phyloP scores from a whole-genome alignment of 139 green algal genomes.

The Ulvella scutata region DNA sequence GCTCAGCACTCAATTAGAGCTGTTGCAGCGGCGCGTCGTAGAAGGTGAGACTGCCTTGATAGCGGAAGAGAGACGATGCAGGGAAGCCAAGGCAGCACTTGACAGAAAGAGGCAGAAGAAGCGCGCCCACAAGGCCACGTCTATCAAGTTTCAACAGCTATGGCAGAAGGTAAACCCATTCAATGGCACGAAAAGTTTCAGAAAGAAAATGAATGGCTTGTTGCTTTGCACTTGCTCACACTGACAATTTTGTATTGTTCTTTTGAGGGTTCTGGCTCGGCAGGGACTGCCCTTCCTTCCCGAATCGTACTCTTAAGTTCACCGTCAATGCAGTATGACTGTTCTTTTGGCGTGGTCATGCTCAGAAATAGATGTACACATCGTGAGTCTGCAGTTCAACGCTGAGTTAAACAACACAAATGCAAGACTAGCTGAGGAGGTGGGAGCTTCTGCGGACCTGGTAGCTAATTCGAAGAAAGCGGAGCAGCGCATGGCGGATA shows the following conservation, averaged over 20 bases:
- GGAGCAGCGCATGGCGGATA: not conserved
- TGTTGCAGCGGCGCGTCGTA: not conserved
- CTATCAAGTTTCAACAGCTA: not conserved
- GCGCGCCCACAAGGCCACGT: not conserved
- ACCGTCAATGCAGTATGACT: too few species aligned
- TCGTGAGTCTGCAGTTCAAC: slow-evolving; percentile 3
- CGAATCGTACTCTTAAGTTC: too few species aligned
- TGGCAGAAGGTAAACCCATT: not conserved
- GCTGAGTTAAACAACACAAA: not conserved
- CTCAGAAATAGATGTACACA: too few species aligned
- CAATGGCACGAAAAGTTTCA: too few species aligned
- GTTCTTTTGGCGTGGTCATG: too few species aligned
- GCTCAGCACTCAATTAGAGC: not conserved
- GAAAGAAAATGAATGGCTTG: too few species aligned
- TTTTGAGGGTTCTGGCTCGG: too few species aligned
- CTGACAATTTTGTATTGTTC: too few species aligned
- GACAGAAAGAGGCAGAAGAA: slow-evolving; percentile 3
- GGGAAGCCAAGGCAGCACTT: not conserved
- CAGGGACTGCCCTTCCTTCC: too few species aligned
- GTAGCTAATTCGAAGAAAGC: not conserved
- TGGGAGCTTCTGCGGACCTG: not conserved
- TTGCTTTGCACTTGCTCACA: too few species aligned
- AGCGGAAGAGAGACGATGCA: not conserved
- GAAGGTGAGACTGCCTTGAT: not conserved
- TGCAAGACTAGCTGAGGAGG: not conserved